These are phyloP conservation scores for Ceriops zippeliana DNA, from an alignment of 345 rosid species.

Conservation along the genomic window DNA sequence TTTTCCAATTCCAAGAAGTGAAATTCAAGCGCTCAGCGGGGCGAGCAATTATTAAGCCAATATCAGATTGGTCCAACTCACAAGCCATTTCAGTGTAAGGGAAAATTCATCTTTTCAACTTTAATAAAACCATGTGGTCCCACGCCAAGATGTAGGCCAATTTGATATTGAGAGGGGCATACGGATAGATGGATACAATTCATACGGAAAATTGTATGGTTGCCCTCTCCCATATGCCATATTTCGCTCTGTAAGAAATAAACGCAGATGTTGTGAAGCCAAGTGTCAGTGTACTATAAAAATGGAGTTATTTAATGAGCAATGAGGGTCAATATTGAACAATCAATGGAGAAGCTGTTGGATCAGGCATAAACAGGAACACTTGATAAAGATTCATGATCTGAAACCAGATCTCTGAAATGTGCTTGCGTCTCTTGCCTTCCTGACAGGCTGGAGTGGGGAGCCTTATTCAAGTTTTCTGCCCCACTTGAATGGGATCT, in stretches of 20 bases:
- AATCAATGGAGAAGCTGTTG: not conserved
- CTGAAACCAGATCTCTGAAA: conserved; percentile 17
- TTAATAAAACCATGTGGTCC: not conserved
- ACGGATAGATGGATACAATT: conserved; percentile 23
- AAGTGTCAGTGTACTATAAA: conserved; percentile 33
- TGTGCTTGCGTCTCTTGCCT: conserved; percentile 3
- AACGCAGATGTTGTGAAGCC: conserved; percentile 14
- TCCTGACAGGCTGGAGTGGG: conserved; percentile 28
- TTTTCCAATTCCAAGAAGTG: too few relatives aligned
- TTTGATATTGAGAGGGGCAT: conserved; percentile 6
- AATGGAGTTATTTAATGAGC: conserved; percentile 14
- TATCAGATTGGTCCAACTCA: too few relatives aligned
- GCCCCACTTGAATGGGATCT: conserved; percentile 14
- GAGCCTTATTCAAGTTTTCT: conserved; percentile 14
- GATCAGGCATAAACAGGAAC: not conserved
- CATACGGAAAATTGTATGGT: conserved; percentile 25
- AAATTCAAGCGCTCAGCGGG: too few relatives aligned
- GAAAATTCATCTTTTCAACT: too few relatives aligned
- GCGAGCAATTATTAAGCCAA: too few relatives aligned
- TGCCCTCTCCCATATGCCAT: conserved; percentile 6
- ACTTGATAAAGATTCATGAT: not conserved
- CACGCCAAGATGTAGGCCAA: conserved; percentile 26
- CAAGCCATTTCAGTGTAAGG: too few relatives aligned
- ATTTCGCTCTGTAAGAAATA: conserved; percentile 13
- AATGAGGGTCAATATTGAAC: conserved; percentile 3